These are phyloP conservation scores for Coleophoma eucalyptorum DNA, from an alignment of 2,329 filamentous ascomycete genomes.

Conservation along the genomic window DNA sequence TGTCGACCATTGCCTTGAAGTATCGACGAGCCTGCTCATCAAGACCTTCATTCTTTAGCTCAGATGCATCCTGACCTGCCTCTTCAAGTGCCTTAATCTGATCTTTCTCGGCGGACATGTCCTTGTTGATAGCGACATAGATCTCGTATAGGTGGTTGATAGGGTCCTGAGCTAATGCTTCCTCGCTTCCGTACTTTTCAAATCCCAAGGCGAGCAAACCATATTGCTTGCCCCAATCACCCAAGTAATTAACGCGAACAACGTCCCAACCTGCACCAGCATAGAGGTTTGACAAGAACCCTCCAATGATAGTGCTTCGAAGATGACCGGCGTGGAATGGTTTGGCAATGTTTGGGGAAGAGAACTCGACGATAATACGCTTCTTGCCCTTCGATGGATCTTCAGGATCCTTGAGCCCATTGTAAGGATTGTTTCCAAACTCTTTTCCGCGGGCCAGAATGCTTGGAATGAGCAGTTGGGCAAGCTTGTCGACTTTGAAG, in stretches of 20 bases:
- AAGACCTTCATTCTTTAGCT: slow-evolving; percentile 50
- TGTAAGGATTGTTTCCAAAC: slow-evolving; percentile 61
- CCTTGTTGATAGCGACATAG: slow-evolving; percentile 70
- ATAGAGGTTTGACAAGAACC: slow-evolving; percentile 68
- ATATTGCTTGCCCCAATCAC: slow-evolving; percentile 76
- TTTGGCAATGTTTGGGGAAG: slow-evolving; percentile 83
- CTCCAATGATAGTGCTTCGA: slow-evolving; percentile 73
- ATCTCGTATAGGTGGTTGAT: slow-evolving; percentile 81
- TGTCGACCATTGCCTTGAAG: slow-evolving; percentile 69
- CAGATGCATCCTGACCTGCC: slow-evolving; percentile 35
- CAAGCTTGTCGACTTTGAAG: slow-evolving; percentile 67
- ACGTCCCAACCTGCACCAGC: slow-evolving; percentile 68
- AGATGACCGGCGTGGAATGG: slow-evolving; percentile 75
- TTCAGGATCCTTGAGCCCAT: slow-evolving; percentile 57
- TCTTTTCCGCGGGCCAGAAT: slow-evolving; percentile 57
- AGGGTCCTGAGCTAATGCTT: slow-evolving; percentile 65
- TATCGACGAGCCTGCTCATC: slow-evolving; percentile 74
- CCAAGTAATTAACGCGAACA: slow-evolving; percentile 69
- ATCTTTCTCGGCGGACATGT: slow-evolving; percentile 63
- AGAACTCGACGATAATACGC: slow-evolving; percentile 72
- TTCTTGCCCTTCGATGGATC: slow-evolving; percentile 47
- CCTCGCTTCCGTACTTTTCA: slow-evolving; percentile 70
- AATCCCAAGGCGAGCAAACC: slow-evolving; percentile 69
- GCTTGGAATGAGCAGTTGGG: slow-evolving; percentile 62
- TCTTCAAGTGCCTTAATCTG: slow-evolving; percentile 45